These are phyloP conservation scores for Cutaneotrichosporon cavernicola DNA, from an alignment of 1,284 basidiomycete species.

Conservation along the genomic window DNA sequence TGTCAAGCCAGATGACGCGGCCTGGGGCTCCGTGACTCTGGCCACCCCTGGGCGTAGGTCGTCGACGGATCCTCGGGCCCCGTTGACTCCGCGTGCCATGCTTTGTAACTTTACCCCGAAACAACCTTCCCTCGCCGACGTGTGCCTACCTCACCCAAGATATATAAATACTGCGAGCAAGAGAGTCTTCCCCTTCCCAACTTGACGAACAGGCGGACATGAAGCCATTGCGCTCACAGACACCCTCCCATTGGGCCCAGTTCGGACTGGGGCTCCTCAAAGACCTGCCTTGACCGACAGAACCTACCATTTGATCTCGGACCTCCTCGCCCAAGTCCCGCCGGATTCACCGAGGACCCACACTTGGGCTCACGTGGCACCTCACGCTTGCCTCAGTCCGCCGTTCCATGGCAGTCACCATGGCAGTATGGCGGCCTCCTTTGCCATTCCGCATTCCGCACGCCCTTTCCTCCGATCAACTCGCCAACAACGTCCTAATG, in stretches of 20 bases:
- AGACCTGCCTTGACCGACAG: too few relatives aligned
- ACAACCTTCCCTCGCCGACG: not conserved
- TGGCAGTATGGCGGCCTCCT: not conserved
- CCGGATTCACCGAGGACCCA: too few relatives aligned
- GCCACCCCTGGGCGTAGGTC: not conserved
- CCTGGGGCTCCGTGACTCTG: not conserved
- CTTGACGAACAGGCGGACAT: not conserved
- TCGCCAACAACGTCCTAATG: not conserved
- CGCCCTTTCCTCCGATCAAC: not conserved
- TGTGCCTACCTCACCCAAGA: not conserved
- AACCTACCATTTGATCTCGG: too few relatives aligned
- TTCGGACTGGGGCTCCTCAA: too few relatives aligned
- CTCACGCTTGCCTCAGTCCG: not conserved
- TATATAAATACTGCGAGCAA: not conserved
- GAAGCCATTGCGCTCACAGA: not conserved
- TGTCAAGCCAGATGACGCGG: not conserved
- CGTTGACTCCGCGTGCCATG: not conserved
- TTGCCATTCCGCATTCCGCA: constrained; percentile 1
- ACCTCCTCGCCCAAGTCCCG: too few relatives aligned
- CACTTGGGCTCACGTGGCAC: too few relatives aligned
- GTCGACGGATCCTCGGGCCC: not conserved
- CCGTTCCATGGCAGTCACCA: not conserved
- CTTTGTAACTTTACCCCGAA: not conserved
- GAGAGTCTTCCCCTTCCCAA: not conserved
- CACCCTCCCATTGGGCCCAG: too few relatives aligned